phyloP scores from a whole-genome alignment of 306 rosid genomes.

The Glycyrrhiza uralensis region DNA sequence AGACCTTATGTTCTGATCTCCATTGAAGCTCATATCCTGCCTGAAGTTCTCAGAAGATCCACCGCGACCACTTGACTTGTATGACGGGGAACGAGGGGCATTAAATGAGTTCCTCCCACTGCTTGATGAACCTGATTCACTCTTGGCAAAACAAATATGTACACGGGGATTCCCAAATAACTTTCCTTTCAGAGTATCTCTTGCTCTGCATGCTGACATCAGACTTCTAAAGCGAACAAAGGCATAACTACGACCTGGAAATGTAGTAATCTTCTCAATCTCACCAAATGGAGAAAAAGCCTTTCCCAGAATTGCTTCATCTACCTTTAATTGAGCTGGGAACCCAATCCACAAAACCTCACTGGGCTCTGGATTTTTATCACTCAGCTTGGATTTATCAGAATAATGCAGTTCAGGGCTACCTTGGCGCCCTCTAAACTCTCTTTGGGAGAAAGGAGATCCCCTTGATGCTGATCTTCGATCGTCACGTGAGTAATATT shows the following conservation, averaged over 20 bases:
- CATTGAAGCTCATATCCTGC: constrained; percentile 48
- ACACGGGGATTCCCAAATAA: constrained; percentile 94
- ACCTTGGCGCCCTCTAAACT: constrained; percentile 50
- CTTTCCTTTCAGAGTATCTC: constrained; percentile 76
- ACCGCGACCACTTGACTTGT: constrained; percentile 43
- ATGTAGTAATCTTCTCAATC: constrained; percentile 81
- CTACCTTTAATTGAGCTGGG: constrained; percentile 82
- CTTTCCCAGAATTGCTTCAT: constrained; percentile 65
- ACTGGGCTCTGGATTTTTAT: constrained; percentile 85
- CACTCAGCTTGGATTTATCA: constrained; percentile 62
- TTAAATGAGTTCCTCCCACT: constrained; percentile 62
- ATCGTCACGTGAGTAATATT: constrained; percentile 64
- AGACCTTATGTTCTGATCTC: constrained; percentile 44
- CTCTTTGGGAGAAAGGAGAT: constrained; percentile 64
- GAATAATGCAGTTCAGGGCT: constrained; percentile 63
- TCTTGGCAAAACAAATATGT: constrained; percentile 93
- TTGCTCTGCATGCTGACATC: constrained; percentile 72
- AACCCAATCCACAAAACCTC: constrained; percentile 96
- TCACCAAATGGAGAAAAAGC: constrained; percentile 92
- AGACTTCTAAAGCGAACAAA: constrained; percentile 76
- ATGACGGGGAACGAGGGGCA: constrained; percentile 56
- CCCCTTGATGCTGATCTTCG: constrained; percentile 51
- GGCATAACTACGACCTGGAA: constrained; percentile 95
- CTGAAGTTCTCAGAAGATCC: constrained; percentile 52
- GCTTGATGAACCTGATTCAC: constrained; percentile 68